These are phyloP conservation scores for Ricinus communis DNA, from an alignment of 345 rosid species.

Conservation along the genomic window DNA sequence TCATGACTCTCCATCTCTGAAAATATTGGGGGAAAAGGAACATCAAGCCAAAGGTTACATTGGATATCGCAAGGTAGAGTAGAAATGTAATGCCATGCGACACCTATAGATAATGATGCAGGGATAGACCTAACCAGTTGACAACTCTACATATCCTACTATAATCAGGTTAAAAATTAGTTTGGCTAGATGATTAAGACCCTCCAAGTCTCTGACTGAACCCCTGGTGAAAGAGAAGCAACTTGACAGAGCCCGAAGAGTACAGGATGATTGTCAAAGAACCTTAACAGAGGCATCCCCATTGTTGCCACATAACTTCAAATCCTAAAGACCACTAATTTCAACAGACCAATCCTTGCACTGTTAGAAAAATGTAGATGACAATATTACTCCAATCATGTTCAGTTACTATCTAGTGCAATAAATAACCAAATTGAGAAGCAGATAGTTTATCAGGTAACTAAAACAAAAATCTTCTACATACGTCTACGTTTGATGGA, in stretches of 20 bases:
- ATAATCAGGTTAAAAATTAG: not conserved
- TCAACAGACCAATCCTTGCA: not conserved
- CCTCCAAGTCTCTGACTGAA: not conserved
- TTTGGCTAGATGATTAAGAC: not conserved
- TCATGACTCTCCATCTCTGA: conserved; percentile 33
- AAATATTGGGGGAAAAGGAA: not conserved
- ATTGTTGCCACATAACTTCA: not conserved
- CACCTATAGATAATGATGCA: not conserved
- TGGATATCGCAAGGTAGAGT: not conserved
- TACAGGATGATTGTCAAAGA: not conserved
- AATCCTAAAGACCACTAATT: not conserved
- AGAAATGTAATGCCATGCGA: not conserved
- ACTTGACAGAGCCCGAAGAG: not conserved
- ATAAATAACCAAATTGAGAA: not conserved
- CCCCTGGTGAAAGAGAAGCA: not conserved
- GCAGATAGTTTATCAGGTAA: not conserved
- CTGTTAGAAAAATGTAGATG: not conserved
- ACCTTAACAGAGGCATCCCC: not conserved
- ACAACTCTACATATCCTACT: not conserved
- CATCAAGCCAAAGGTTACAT: not conserved
- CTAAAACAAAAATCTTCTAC: conserved; percentile 8
- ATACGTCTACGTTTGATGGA: conserved; percentile 24
- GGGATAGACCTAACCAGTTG: conserved; percentile 1
- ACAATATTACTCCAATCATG: not conserved
- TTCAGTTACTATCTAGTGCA: not conserved